These are phyloP conservation scores for Carpinus viminea DNA, from an alignment of 306 rosid species.

Conservation along the genomic window DNA sequence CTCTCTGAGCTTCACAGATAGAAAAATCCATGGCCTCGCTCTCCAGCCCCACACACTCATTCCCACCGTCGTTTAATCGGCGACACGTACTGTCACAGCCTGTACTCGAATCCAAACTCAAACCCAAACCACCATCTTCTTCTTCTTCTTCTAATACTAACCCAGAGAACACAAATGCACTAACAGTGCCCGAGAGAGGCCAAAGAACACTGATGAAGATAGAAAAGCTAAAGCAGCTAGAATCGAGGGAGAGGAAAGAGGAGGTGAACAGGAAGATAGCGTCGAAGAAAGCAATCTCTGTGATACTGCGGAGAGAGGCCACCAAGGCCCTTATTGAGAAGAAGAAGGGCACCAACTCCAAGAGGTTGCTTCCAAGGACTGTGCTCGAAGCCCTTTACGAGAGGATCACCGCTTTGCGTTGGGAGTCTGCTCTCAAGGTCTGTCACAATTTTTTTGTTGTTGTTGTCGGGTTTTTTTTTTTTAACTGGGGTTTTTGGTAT, in stretches of 20 bases:
- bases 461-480: neutral
- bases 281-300: conserved; percentile 81
- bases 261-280: conserved; percentile 68
- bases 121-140: neutral
- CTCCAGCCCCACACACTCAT: conserved; percentile 31
- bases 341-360: conserved; percentile 74
- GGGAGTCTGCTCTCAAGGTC: conserved; percentile 98
- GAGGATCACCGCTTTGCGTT: conserved; percentile 69
- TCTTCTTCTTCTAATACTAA: conserved; percentile 11
- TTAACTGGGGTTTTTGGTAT: neutral
- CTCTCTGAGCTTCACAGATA: neutral
- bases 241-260: conserved; percentile 68
- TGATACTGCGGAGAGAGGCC: conserved; percentile 81
- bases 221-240: conserved; percentile 50
- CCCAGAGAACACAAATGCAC: conserved; percentile 12
- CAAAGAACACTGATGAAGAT: conserved; percentile 36
- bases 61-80: conserved; percentile 24
- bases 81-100: conserved; percentile 5
- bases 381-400: conserved; percentile 88
- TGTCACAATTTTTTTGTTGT: neutral
- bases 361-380: conserved; percentile 79
- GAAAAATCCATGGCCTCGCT: conserved; percentile 48
- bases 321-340: conserved; percentile 78
- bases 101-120: conserved; percentile 1
- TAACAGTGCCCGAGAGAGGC: conserved; percentile 29